Evolutionary conservation across 495 filamentous ascomycete species (phyloP).

Genomic region (Talaromyces adpressus): DNA sequence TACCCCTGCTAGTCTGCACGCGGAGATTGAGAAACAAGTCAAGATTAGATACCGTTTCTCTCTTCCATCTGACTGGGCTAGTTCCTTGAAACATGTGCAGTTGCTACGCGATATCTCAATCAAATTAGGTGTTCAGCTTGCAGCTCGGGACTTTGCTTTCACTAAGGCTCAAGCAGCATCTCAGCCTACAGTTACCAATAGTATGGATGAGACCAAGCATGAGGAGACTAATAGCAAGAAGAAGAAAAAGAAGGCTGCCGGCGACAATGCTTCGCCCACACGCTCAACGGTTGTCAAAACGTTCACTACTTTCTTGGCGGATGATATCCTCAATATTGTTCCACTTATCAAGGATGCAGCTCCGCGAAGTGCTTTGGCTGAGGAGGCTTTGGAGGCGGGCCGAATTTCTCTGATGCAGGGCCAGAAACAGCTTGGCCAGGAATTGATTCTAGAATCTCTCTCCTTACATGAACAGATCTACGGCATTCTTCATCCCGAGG

Average conservation of each 20-base stretch:
- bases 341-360: conserved; percentile 91
- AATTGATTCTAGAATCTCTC: conserved; percentile 88
- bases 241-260: conserved; percentile 57
- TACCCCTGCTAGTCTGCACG: conserved; percentile 61
- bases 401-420: conserved; percentile 90
- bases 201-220: conserved; percentile 25
- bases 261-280: conserved; percentile 45
- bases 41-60: conserved; percentile 65
- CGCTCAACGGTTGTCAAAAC: conserved; percentile 34
- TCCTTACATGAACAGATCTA: conserved; percentile 99
- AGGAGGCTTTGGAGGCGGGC: conserved; percentile 92
- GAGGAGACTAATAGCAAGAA: conserved; percentile 68
- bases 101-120: conserved; percentile 82
- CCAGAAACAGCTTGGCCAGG: conserved; percentile 92
- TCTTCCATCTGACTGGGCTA: conserved; percentile 61
- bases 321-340: conserved; percentile 86
- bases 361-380: conserved; percentile 79
- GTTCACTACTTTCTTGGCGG: conserved; percentile 64
- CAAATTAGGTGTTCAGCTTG: conserved; percentile 87
- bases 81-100: conserved; percentile 64
- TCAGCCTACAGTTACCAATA: conserved; percentile 33
- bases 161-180: conserved; percentile 35
- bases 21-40: conserved; percentile 67
- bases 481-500: conserved; percentile 93
- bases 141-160: conserved; percentile 76